These are phyloP conservation scores for Aphanomyces invadans DNA, from an alignment of 352 stramenopile genomes.

Conservation along the genomic window DNA sequence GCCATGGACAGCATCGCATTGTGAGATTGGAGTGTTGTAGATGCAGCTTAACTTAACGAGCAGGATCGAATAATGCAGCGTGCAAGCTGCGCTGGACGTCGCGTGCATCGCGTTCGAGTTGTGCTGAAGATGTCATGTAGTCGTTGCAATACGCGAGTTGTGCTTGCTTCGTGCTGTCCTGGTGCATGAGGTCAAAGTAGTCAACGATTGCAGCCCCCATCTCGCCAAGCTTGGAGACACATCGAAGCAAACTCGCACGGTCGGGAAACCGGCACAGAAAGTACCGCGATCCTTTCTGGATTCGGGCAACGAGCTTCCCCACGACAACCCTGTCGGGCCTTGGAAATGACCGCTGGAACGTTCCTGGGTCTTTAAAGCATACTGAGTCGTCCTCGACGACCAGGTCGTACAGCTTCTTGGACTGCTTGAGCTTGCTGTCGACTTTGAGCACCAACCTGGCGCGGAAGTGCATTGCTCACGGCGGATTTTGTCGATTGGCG, in stretches of 20 bases:
- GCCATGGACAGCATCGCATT: neutral
- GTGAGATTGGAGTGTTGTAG: no score
- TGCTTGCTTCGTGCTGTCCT: constrained; percentile 11
- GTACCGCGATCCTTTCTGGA: constrained; percentile 24
- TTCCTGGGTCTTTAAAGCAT: constrained; percentile 10
- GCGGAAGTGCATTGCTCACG: constrained; percentile 8
- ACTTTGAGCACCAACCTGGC: constrained; percentile 16
- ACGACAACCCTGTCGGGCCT: constrained; percentile 46
- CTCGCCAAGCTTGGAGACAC: neutral
- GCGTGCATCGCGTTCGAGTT: neutral
- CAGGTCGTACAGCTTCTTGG: constrained; percentile 14
- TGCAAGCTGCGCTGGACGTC: constrained; percentile 15
- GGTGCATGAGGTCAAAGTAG: constrained; percentile 1
- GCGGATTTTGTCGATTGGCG: neutral
- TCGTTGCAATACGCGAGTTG: neutral
- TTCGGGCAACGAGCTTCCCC: constrained; percentile 34
- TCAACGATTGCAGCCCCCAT: neutral
- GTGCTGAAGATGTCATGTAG: neutral
- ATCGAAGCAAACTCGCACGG: neutral
- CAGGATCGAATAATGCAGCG: neutral
- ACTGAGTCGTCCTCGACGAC: neutral
- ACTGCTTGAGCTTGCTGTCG: constrained; percentile 20
- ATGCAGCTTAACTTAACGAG: neutral
- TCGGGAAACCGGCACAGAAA: constrained; percentile 22
- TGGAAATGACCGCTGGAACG: constrained; percentile 40